Base-by-base conservation (phyloP, 306 rosid species). In the Amphicarpaea edgeworthii region DNA sequence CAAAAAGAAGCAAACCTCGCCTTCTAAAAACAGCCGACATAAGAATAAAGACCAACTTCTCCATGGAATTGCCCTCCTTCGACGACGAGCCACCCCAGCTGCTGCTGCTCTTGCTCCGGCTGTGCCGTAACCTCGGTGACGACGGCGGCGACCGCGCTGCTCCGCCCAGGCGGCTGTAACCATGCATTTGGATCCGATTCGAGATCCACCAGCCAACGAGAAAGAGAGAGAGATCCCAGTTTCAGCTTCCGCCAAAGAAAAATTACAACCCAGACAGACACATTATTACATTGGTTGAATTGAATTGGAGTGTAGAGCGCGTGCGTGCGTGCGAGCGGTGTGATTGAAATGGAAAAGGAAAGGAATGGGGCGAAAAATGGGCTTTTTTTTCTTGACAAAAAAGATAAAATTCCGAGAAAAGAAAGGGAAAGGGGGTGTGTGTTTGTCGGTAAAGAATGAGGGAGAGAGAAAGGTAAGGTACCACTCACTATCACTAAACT, bases 1-100 rank as follows among this genome's bases (percentile, higher is more conserved):
- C 97, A 26, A 92, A 90, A 54, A 95, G 69, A 21, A 95, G 95
- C 83, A 95, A 68, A 54, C 97, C 98, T 45, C 93, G 79, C 69
- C 93, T 79, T 79, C 85, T 81, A 41, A 88, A 92, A 76, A 90
- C 90, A 32, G 88, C 90, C 54, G 97, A 88, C 59, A 94, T 80
- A 24, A 92, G 28, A 53, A 88, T 9, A 15, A 86, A 84, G 15
- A 87, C 45, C 57, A 91, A 38, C 70, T 82, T 89, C 90, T 93
- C 96, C 68, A 81, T 41, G 6, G 73, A 14, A 71, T 85, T 85
- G 11, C 46, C 15, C 77, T 85, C 93, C 86, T 83, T 90, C 7
- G 88, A 55, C 24, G 83, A 60, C n/a, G n/a, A n/a, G n/a, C n/a
- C n/a, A 54, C 54, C 73, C 37, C 81, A 54, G 73, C 69, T 16